Conservation (phyloP, 1,284 basidiomycete genomes). For the Trametes hirsuta region DNA sequence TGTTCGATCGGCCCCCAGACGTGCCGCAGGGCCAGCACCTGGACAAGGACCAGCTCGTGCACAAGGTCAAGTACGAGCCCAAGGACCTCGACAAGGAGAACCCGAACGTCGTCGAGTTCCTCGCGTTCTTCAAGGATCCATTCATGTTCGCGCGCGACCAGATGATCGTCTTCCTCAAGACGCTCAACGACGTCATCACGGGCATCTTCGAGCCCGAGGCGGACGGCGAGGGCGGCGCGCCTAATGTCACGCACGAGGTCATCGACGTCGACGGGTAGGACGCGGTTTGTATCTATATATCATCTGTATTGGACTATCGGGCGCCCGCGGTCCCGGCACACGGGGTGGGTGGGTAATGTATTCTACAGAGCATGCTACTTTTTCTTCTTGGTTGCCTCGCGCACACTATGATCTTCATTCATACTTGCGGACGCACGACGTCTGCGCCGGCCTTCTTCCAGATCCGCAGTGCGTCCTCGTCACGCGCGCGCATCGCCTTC, state of each 20-base stretch:
- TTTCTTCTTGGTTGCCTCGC: neutral
- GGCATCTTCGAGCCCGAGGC: conserved; percentile 36
- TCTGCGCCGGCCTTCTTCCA: conserved; percentile 54
- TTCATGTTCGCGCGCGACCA: conserved; percentile 73
- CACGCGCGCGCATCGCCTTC: conserved; percentile 47
- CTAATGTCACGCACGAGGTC: conserved; percentile 29
- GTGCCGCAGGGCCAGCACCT: conserved; percentile 31
- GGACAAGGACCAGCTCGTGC: conserved; percentile 43
- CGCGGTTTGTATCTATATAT: neutral
- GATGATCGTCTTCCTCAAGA: conserved; percentile 63
- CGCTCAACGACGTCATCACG: conserved; percentile 51
- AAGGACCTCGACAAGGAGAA: conserved; percentile 64
- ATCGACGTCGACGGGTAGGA: conserved; percentile 14
- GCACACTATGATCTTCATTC: neutral
- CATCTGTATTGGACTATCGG: neutral
- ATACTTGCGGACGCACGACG: neutral
- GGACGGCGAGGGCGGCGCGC: conserved; percentile 37
- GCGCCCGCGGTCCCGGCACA: neutral
- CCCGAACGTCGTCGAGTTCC: conserved; percentile 50
- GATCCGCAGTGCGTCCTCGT: conserved; percentile 48
- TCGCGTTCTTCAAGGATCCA: conserved; percentile 62
- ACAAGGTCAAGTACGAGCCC: conserved; percentile 63
- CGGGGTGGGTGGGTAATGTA: conserved; percentile 1
- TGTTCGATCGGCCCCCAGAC: conserved; percentile 36
- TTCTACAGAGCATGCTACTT: neutral